Conservation (phyloP, 2,329 filamentous ascomycete genomes). For the Aspergillus fumigatus region DNA sequence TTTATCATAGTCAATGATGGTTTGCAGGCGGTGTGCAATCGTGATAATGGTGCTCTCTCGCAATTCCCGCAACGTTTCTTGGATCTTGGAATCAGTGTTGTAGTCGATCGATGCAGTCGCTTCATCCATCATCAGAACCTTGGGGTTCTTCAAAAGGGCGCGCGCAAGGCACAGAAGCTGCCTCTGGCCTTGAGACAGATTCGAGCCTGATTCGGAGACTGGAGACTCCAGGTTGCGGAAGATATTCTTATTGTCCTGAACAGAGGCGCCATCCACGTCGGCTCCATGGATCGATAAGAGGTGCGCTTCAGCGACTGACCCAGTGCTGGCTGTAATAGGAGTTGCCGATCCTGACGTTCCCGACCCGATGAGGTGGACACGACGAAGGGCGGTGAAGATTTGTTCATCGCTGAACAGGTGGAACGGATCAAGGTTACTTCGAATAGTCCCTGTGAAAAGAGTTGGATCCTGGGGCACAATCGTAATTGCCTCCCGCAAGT, state of each 20-base stretch:
- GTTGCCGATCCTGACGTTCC: conserved; percentile 34
- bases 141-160: conserved; percentile 84
- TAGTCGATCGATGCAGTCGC: conserved; percentile 98
- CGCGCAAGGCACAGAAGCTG: conserved; percentile 91
- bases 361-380: conserved; percentile 73
- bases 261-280: conserved; percentile 13
- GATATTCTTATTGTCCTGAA: conserved; percentile 81
- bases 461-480: conserved; percentile 96
- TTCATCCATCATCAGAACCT: conserved; percentile 98
- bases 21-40: conserved; percentile 91
- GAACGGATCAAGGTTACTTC: conserved; percentile 92
- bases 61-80: conserved; percentile 91
- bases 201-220: conserved; percentile 85
- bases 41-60: conserved; percentile 86
- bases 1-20: conserved; percentile 97
- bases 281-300: conserved; percentile 15
- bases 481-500: conserved; percentile 87
- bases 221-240: conserved; percentile 82
- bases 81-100: conserved; percentile 90
- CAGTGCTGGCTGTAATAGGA: conserved; percentile 27
- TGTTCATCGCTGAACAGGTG: conserved; percentile 82
- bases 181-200: conserved; percentile 91
- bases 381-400: conserved; percentile 78
- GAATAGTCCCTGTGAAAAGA: conserved; percentile 85
- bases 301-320: conserved; percentile 20